These are phyloP conservation scores for Amphibolis antarctica DNA, from an alignment of 106 monocot genomes.

Conservation along the genomic window DNA sequence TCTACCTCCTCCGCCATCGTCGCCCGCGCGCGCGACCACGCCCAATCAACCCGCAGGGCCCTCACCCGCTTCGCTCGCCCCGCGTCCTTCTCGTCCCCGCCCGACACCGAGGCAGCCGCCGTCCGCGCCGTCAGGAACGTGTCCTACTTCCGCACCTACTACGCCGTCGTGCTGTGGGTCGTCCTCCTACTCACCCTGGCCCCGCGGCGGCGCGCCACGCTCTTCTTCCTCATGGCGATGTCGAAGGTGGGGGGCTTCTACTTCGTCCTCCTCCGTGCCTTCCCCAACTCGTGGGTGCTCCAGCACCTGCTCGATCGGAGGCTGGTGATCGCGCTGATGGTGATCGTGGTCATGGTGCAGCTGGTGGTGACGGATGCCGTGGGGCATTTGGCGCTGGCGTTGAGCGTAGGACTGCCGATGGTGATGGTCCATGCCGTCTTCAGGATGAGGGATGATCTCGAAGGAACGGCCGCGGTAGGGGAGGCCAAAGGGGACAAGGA, in stretches of 20 bases:
- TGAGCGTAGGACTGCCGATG: slow-evolving; percentile 10
- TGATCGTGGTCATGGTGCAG: slow-evolving; percentile 18
- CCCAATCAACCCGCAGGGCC: slow-evolving; percentile 8
- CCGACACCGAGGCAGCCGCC: slow-evolving; percentile 17
- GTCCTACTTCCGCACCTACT: slow-evolving; percentile 15
- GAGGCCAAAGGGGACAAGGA: slow-evolving; percentile 6
- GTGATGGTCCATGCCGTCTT: slow-evolving; percentile 14
- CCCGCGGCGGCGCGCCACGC: slow-evolving; percentile 5
- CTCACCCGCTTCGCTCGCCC: slow-evolving; percentile 10
- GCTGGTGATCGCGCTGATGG: slow-evolving; percentile 2
- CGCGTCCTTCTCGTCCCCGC: slow-evolving; percentile 9
- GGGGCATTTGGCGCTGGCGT: slow-evolving; percentile 7
- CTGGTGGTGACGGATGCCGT: slow-evolving; percentile 13
- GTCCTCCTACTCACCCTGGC: slow-evolving; percentile 13
- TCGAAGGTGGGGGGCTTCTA: slow-evolving; percentile 7
- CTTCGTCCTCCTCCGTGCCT: slow-evolving; percentile 7
- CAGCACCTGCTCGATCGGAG: slow-evolving; percentile 1
- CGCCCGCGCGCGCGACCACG: neutral
- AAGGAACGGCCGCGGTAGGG: neutral
- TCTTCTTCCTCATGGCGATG: slow-evolving; percentile 13
- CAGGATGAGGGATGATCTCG: slow-evolving; percentile 13
- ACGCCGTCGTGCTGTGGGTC: slow-evolving; percentile 15
- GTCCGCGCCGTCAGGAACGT: slow-evolving; percentile 18
- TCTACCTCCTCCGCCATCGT: neutral
- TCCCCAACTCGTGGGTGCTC: slow-evolving; percentile 12